Conservation (phyloP, 768 basidiomycete species). For the Termitomyces sp. region DNA sequence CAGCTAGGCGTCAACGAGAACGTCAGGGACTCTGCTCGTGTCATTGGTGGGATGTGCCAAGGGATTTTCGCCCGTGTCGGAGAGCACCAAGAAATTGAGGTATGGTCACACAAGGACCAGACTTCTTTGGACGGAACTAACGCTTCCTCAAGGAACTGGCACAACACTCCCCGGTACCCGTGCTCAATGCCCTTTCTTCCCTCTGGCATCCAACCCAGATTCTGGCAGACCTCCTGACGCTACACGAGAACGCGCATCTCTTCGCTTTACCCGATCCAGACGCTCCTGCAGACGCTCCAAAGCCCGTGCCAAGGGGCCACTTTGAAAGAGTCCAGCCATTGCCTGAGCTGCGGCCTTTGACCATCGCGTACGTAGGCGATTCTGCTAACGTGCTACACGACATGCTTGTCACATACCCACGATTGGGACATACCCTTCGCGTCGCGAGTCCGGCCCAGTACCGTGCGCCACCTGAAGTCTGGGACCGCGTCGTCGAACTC, state of each 20-base stretch:
- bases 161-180: slow-evolving; percentile 86
- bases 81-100: slow-evolving; percentile 90
- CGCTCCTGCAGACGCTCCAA: not conserved
- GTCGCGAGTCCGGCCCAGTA: slow-evolving; percentile 81
- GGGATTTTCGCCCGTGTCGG: slow-evolving; percentile 97
- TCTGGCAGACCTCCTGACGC: slow-evolving; percentile 88
- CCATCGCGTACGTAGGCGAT: slow-evolving; percentile 92
- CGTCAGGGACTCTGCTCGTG: slow-evolving; percentile 76
- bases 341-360: slow-evolving; percentile 68
- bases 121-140: slow-evolving; percentile 3
- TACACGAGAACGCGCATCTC: slow-evolving; percentile 69
- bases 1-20: slow-evolving; percentile 96
- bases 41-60: slow-evolving; percentile 93
- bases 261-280: slow-evolving; percentile 32
- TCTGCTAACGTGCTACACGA: slow-evolving; percentile 94
- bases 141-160: slow-evolving; percentile 71
- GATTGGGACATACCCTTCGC: slow-evolving; percentile 82
- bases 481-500: slow-evolving; percentile 76
- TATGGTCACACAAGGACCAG: slow-evolving; percentile 24
- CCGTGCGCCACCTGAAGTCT: slow-evolving; percentile 68
- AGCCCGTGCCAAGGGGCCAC: slow-evolving; percentile 2
- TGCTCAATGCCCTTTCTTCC: slow-evolving; percentile 93
- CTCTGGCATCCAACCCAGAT: slow-evolving; percentile 97
- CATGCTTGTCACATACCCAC: slow-evolving; percentile 93
- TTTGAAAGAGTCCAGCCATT: slow-evolving; percentile 18